Percentiles rank a stretch among this genome's conserved stretches.
phyloP scores from a whole-genome alignment of 2,329 filamentous ascomycete genomes.

The Claviceps lovelessii region DNA sequence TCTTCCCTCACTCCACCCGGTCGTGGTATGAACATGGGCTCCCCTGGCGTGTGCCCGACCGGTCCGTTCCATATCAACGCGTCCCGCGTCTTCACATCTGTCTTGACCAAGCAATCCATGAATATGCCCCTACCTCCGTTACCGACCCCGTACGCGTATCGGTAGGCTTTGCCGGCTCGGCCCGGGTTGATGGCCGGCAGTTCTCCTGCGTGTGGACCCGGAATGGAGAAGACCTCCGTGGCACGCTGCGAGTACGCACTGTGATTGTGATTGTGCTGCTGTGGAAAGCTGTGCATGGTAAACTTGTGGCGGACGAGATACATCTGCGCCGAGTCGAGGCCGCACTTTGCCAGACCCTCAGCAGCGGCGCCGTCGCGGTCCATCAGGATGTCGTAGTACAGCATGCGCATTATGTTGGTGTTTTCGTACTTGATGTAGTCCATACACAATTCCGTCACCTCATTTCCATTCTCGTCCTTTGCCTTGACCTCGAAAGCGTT shows the following conservation, averaged over 20 bases:
- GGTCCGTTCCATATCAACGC: conserved; percentile 42
- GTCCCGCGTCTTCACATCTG: conserved; percentile 40
- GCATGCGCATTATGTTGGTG: conserved; percentile 46
- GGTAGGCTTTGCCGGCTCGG: conserved; percentile 36
- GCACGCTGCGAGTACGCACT: conserved; percentile 10
- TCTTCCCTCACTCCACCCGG: conserved; percentile 38
- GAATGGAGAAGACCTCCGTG: conserved; percentile 30
- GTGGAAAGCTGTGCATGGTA: conserved; percentile 14
- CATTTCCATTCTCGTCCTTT: conserved; percentile 19
- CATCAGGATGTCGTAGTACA: conserved; percentile 57
- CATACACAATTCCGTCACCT: conserved; percentile 38
- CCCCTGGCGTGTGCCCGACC: conserved; percentile 50
- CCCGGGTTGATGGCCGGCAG: conserved; percentile 51
- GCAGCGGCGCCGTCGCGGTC: conserved; percentile 32
- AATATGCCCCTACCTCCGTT: conserved; percentile 45
- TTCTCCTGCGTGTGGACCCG: conserved; percentile 42
- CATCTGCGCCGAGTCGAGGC: conserved; percentile 21
- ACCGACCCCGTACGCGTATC: conserved; percentile 45
- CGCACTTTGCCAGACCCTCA: conserved; percentile 28
- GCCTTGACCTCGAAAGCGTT: conserved; percentile 57
- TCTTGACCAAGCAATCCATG: conserved; percentile 50
- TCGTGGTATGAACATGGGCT: conserved; percentile 50
- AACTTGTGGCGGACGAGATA: conserved; percentile 31
- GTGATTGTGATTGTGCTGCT: conserved; percentile 2
- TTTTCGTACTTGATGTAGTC: conserved; percentile 53